Percentiles rank a stretch among this genome's conserved stretches.
Evolutionary conservation across 495 filamentous ascomycete genomes (phyloP).

Genomic region (Usnea hakonensis): DNA sequence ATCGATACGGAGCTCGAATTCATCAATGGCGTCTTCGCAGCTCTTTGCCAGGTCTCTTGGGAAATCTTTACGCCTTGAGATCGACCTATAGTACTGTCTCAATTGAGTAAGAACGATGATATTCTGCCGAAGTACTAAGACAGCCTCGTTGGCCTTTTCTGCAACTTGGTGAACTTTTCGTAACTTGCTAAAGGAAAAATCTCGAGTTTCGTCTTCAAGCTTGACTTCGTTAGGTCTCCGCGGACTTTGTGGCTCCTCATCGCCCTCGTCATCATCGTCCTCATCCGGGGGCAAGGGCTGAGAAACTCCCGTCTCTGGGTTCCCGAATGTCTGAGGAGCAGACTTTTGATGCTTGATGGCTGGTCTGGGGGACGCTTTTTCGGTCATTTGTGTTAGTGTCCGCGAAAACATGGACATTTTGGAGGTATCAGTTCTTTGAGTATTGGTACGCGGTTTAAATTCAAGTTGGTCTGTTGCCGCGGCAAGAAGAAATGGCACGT

Average conservation of each 20-base stretch:
- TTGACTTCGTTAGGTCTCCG: not conserved
- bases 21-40: not conserved
- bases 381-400: not conserved
- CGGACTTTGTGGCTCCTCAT: not conserved
- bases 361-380: not conserved
- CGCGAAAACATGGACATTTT: not conserved
- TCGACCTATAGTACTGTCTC: not conserved
- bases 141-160: conserved; percentile 32
- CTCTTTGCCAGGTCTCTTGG: not conserved
- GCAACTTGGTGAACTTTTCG: conserved; percentile 32
- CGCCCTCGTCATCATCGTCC: not conserved
- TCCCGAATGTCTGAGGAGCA: not conserved
- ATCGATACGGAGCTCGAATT: conserved; percentile 9
- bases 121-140: conserved; percentile 33
- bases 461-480: not conserved
- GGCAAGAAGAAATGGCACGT: conserved; percentile 1
- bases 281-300: not conserved
- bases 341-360: not conserved
- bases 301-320: conserved; percentile 3
- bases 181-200: conserved; percentile 33
- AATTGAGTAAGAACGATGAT: conserved; percentile 23
- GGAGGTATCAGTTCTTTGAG: not conserved
- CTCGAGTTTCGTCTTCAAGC: conserved; percentile 2
- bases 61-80: not conserved
- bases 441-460: not conserved